Percentiles rank a stretch among this genome's conserved stretches.
These are phyloP conservation scores for Medicago ruthenica DNA, from an alignment of 306 rosid species.

Conservation along the genomic window DNA sequence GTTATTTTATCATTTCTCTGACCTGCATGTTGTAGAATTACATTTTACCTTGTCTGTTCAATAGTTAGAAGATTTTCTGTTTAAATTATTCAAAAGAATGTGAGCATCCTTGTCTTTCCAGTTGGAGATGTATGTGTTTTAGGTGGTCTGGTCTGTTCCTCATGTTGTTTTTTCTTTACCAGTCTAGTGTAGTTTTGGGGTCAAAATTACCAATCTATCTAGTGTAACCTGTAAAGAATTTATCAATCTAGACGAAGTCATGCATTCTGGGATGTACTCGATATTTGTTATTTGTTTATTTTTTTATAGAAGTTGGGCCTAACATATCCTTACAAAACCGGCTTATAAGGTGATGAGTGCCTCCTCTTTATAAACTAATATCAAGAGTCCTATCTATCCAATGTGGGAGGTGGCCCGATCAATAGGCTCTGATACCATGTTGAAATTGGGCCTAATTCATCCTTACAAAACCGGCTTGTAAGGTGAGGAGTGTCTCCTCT, in stretches of 20 bases:
- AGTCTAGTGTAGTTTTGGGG: not conserved
- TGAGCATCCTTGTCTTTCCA: conserved; percentile 1
- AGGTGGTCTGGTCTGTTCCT: not conserved
- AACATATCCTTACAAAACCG: too few species aligned
- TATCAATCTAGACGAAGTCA: not conserved
- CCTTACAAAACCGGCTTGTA: too few species aligned
- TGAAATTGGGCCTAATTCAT: too few species aligned
- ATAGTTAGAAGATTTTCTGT: conserved; percentile 6
- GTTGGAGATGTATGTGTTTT: conserved; percentile 3
- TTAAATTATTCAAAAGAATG: conserved; percentile 19
- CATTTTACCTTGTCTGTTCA: conserved; percentile 8
- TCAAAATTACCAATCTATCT: not conserved
- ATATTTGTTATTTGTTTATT: too few species aligned
- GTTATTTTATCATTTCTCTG: conserved; percentile 31
- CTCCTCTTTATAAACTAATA: too few species aligned
- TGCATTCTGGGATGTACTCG: not conserved
- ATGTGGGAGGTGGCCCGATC: too few species aligned
- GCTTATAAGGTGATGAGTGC: too few species aligned
- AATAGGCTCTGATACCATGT: too few species aligned
- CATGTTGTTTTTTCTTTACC: not conserved
- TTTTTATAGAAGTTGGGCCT: not conserved
- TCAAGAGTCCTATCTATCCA: too few species aligned
- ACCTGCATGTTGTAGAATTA: conserved; percentile 27
- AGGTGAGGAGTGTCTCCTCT: too few species aligned
- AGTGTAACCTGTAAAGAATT: not conserved